Evolutionary conservation across 2,329 filamentous ascomycete genomes (phyloP), one percentile per base, ranked within the genome.

Genomic region (Lasiodiplodia theobromae): DNA sequence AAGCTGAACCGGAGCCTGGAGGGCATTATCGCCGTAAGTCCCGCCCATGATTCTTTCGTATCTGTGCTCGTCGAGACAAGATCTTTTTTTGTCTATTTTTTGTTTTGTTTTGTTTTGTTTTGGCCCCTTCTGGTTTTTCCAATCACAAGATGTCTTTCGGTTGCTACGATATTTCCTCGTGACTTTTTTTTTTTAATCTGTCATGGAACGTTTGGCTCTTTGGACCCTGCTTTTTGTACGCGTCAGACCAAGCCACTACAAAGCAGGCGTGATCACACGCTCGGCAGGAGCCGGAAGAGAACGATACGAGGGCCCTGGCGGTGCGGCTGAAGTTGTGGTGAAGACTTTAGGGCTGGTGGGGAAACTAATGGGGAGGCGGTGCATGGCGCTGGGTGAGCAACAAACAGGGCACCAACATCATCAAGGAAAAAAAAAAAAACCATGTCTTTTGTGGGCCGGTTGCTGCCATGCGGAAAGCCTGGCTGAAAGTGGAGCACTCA

Each of bases 1-100:
- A 94, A 94, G 74, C 83, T 99, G 69, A 99, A 98, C 79, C 90
- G 95, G 40, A 95, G 91, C 49, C 84, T 99, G 21, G 95, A 99
- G 81, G 92, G 94, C 68, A 91, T 98, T 23, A 94, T 96, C 69
- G 90, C 93, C 57, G 95, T 95, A 83, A 58, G 88, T 81, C 2
- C 18, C 10, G 18, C 31, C 54, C 18, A 10, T 34, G 31, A 10
- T 23, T 49, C 25, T 10, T 40, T n/a, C 7, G 18, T 23, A 18
- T 23, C 31, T 44, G 6, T 44, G 16, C 6, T 52, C 31, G 7
- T 52, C 11, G 40, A 18, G 40, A 14, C 1, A 12, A 14, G 14
- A 23, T 34, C 8, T 62, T 37, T 12, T 2, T 37, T 62, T 37
- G 21, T 47, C 11, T 28, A 2, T 62, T 37, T 12, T 2, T 37